Evolutionary conservation across 345 rosid genomes (phyloP).

Genomic region (Cardiospermum halicacabum): DNA sequence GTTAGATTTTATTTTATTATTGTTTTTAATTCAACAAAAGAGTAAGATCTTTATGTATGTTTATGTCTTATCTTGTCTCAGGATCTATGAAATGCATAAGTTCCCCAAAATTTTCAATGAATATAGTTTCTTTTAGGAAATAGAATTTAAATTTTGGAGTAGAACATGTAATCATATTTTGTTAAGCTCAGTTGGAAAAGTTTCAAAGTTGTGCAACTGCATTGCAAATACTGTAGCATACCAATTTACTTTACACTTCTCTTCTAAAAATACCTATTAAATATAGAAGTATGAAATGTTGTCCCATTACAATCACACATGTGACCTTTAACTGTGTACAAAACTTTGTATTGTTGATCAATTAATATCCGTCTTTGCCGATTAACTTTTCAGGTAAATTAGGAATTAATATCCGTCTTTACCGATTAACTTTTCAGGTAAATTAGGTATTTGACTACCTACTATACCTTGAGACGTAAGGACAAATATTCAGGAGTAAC

Average conservation of each 20-base stretch:
- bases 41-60: background rate
- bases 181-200: background rate
- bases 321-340: too few relatives aligned
- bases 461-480: constrained; percentile 9
- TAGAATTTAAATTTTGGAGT: background rate
- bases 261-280: background rate
- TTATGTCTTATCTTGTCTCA: background rate
- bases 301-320: background rate
- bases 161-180: background rate
- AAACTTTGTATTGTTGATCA: background rate
- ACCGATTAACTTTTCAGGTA: constrained; percentile 2
- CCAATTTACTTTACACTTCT: background rate
- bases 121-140: constrained; percentile 2
- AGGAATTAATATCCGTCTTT: constrained; percentile 3
- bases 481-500: constrained; percentile 14
- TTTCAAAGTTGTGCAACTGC: background rate
- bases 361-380: background rate
- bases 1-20: background rate
- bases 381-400: constrained; percentile 8
- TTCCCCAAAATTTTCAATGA: background rate
- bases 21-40: too few relatives aligned
- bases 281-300: background rate
- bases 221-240: constrained; percentile 1
- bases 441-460: background rate
- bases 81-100: too few relatives aligned